Evolutionary conservation across 108 stramenopile genomes (phyloP), one percentile per base, ranked within the genome.

Genomic region (Nitzschia putrida): DNA sequence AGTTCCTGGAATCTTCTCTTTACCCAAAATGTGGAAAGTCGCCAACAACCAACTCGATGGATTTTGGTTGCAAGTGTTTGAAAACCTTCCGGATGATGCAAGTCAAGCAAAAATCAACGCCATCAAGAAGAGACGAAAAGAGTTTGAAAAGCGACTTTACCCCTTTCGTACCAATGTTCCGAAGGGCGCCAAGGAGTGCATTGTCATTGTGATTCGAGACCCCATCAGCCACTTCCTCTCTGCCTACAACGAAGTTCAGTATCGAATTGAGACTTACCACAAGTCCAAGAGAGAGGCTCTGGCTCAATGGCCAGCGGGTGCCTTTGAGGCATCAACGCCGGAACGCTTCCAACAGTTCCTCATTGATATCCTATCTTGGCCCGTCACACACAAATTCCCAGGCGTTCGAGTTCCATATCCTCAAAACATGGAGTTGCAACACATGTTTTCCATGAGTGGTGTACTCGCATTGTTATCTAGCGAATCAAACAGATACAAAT

Each of bases 201-300:
- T 51, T 12, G 42, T 76, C 7, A 66, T 70, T 25, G 69, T 69
- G 7, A 55, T 71, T 56, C 69, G 76, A 7, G 76, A 77, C 45
- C 76, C 76, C 5, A 49, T 77, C 10, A 34, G 40, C 8, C 66
- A 68, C 23, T 77, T 77, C 61, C 59, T 77, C 26, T 68, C 66
- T 0, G 76, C 63, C 0, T 77, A 77, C 70, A 77, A 77, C 38
- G 76, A 77, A 54, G 45, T 65, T 0, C 70, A 77, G 47, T 71
- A 42, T 29, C 29, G 29, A 1, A 34, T 34, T 34, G 29, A 34
- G 29, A 34, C 29, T 4, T 34, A 34, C 29, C 29, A 34, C 29
- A 34, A 34, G 29, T 34, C 29, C 29, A 34, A 34, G 4, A 34
- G 29, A 34, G 29, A 3, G 29, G 29, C 29, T 34, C 29, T 34